Conservation (phyloP, 2,329 filamentous ascomycete species). For the Pseudophaeomoniella oleicola region DNA sequence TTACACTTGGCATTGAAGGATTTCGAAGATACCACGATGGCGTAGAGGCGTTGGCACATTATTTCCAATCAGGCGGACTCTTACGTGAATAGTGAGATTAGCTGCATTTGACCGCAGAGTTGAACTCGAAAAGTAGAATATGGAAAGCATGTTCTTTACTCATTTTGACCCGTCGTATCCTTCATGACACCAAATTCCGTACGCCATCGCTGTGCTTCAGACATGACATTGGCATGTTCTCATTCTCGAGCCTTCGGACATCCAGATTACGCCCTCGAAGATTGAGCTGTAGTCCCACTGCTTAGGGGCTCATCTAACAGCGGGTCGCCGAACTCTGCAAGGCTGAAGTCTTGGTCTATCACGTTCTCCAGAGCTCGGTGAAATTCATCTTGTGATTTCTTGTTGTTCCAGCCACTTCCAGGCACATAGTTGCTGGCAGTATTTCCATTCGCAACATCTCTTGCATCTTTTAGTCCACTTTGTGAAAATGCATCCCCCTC, state of each 20-base stretch:
- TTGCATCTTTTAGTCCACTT: background rate
- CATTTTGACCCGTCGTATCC: too few relatives aligned
- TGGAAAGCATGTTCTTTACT: too few relatives aligned
- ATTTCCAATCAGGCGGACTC: too few relatives aligned
- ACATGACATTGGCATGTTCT: too few relatives aligned
- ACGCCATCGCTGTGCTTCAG: conserved; percentile 3
- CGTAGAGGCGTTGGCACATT: too few relatives aligned
- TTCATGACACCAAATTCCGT: background rate
- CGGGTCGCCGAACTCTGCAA: conserved; percentile 15
- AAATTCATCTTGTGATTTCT: conserved; percentile 42
- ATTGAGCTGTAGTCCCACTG: background rate
- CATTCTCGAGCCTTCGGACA: too few relatives aligned
- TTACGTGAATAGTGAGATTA: too few relatives aligned
- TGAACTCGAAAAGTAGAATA: too few relatives aligned
- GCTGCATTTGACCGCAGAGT: too few relatives aligned
- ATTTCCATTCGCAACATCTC: background rate
- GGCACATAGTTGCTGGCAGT: conserved; percentile 24
- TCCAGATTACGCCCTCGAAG: too few relatives aligned
- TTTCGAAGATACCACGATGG: too few relatives aligned
- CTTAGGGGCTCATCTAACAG: background rate
- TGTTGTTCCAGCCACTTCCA: conserved; percentile 39
- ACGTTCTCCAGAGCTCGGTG: conserved; percentile 33
- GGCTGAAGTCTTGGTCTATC: conserved; percentile 36
- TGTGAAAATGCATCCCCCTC: background rate
- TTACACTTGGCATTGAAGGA: too few relatives aligned